Percentiles rank a stretch among this genome's conserved stretches.
phyloP scores from a whole-genome alignment of 805 yeast species.

The Metschnikowia corniflorae region DNA sequence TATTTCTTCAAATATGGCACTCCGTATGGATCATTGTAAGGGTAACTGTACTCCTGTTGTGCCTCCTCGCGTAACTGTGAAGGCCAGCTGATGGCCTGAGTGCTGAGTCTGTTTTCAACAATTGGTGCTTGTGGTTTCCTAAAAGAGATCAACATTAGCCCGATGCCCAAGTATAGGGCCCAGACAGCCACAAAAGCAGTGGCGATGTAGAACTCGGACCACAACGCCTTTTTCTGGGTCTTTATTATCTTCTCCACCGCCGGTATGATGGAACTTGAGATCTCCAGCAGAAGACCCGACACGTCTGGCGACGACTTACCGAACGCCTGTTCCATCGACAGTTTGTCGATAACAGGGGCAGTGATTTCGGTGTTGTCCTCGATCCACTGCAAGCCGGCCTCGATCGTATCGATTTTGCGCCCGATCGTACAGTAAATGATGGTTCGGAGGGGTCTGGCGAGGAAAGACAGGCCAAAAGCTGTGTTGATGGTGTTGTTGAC shows the following conservation, averaged over 20 bases:
- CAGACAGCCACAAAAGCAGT: slow-evolving; percentile 45
- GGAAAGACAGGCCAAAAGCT: slow-evolving; percentile 65
- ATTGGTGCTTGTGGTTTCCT: background rate
- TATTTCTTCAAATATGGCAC: slow-evolving; percentile 1
- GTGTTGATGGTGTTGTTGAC: slow-evolving; percentile 57
- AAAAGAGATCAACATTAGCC: slow-evolving; percentile 18
- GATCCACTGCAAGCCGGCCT: slow-evolving; percentile 77
- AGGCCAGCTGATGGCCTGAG: slow-evolving; percentile 12
- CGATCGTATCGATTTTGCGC: slow-evolving; percentile 61
- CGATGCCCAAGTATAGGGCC: slow-evolving; percentile 44
- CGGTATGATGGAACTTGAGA: slow-evolving; percentile 34
- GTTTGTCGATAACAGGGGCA: slow-evolving; percentile 12
- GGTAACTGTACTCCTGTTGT: slow-evolving; percentile 7
- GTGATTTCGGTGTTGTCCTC: slow-evolving; percentile 46
- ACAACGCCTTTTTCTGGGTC: slow-evolving; percentile 33
- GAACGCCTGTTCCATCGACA: slow-evolving; percentile 42
- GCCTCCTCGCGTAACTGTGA: slow-evolving; percentile 8
- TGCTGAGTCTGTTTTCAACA: background rate
- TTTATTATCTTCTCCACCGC: slow-evolving; percentile 25
- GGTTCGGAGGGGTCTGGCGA: slow-evolving; percentile 58
- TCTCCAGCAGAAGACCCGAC: slow-evolving; percentile 44
- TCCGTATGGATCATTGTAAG: slow-evolving; percentile 12
- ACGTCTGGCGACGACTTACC: slow-evolving; percentile 42
- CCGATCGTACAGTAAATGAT: slow-evolving; percentile 80
- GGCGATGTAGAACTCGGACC: slow-evolving; percentile 47